Conservation (phyloP, 306 rosid species). For the Geum urbanum region DNA sequence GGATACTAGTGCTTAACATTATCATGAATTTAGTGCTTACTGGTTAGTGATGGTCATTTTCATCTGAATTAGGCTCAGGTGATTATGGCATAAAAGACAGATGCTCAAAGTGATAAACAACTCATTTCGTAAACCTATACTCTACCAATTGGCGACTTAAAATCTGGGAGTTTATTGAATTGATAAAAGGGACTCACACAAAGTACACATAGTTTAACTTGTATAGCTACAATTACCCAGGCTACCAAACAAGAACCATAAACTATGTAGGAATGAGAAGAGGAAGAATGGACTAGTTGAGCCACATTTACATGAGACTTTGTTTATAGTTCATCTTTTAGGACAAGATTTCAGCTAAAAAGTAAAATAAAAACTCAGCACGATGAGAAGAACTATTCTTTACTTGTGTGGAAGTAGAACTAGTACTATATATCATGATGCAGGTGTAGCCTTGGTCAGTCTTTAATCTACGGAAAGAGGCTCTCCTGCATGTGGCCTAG, state of each 20-base stretch:
- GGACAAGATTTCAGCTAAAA: neutral
- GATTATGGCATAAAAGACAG: constrained; percentile 17
- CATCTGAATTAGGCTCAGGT: constrained; percentile 3
- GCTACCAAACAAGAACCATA: constrained; percentile 13
- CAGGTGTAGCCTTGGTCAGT: constrained; percentile 6
- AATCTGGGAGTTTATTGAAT: constrained; percentile 7
- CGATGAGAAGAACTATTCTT: neutral
- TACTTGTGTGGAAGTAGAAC: neutral
- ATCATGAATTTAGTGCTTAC: constrained; percentile 7
- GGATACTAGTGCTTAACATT: constrained; percentile 12
- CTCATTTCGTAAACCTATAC: neutral
- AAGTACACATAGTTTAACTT: neutral
- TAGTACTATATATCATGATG: constrained; percentile 5
- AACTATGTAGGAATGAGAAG: constrained; percentile 3
- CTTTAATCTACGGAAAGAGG: constrained; percentile 35
- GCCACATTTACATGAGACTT: neutral
- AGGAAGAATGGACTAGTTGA: neutral
- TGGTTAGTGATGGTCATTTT: constrained; percentile 17
- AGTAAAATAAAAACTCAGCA: neutral
- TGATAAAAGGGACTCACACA: neutral
- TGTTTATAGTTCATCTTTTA: neutral
- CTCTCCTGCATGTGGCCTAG: constrained; percentile 39
- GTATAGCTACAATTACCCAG: constrained; percentile 16
- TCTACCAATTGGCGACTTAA: neutral
- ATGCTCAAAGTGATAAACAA: constrained; percentile 5